Percentiles rank a stretch among this genome's conserved stretches.
These are phyloP conservation scores for Pichia nanzhaoensis DNA, from an alignment of 805 yeast genomes.

Conservation along the genomic window DNA sequence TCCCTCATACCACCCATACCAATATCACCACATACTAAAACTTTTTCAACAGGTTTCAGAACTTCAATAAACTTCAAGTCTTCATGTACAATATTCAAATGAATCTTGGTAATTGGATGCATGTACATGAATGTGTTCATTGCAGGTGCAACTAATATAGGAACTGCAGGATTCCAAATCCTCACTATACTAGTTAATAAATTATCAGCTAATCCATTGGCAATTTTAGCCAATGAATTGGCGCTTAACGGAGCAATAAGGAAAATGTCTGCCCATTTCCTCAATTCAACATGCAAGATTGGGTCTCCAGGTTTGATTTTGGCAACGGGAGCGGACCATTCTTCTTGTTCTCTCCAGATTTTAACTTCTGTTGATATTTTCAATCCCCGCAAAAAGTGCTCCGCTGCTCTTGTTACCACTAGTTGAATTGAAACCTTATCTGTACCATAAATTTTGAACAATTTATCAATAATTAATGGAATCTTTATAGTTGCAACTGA, in stretches of 20 bases:
- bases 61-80: conserved; percentile 95
- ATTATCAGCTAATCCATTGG: conserved; percentile 89
- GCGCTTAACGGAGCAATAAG: conserved; percentile 6
- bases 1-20: conserved; percentile 99
- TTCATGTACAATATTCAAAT: conserved; percentile 65
- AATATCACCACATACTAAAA: conserved; percentile 90
- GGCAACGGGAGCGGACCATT: conserved; percentile 55
- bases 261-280: conserved; percentile 5
- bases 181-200: conserved; percentile 82
- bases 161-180: conserved; percentile 92
- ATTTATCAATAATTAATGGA: conserved; percentile 79
- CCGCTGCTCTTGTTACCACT: conserved; percentile 79
- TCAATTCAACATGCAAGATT: conserved; percentile 46
- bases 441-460: conserved; percentile 71
- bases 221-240: conserved; percentile 72
- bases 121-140: conserved; percentile 92
- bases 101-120: conserved; percentile 81
- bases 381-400: conserved; percentile 60
- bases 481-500: conserved; percentile 95
- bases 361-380: conserved; percentile 60
- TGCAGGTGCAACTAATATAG: conserved; percentile 88
- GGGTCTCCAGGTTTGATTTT: conserved; percentile 80
- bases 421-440: conserved; percentile 75
- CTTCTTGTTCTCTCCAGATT: conserved; percentile 91
- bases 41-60: conserved; percentile 92